These are phyloP conservation scores for Hanseniaspora valbyensis DNA, from an alignment of 805 yeast species.

Conservation along the genomic window DNA sequence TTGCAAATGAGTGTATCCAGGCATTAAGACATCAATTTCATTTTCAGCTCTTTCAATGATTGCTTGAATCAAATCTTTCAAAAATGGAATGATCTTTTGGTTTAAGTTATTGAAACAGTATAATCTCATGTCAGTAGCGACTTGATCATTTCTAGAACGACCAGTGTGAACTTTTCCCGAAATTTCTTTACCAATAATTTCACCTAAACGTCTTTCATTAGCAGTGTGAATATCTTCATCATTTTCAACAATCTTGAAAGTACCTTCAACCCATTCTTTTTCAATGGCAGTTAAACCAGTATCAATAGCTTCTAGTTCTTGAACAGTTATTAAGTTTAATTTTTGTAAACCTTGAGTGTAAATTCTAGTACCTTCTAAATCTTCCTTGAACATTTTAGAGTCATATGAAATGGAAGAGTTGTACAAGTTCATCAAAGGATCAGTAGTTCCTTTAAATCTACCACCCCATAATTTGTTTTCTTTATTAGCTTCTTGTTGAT, in stretches of 20 bases:
- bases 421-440: slow-evolving; percentile 93
- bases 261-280: slow-evolving; percentile 79
- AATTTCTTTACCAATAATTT: slow-evolving; percentile 81
- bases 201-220: slow-evolving; percentile 94
- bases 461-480: slow-evolving; percentile 91
- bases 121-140: slow-evolving; percentile 96
- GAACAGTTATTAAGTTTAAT: slow-evolving; percentile 57
- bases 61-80: slow-evolving; percentile 53
- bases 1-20: slow-evolving; percentile 97
- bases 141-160: slow-evolving; percentile 96
- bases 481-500: slow-evolving; percentile 17
- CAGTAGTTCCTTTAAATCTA: slow-evolving; percentile 92
- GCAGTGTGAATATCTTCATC: slow-evolving; percentile 99
- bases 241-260: slow-evolving; percentile 26
- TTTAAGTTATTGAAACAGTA: slow-evolving; percentile 70
- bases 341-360: slow-evolving; percentile 80
- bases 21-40: slow-evolving; percentile 91
- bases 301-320: slow-evolving; percentile 74
- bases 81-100: slow-evolving; percentile 43
- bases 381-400: slow-evolving; percentile 87
- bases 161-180: slow-evolving; percentile 99
- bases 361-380: slow-evolving; percentile 84
- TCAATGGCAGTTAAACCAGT: slow-evolving; percentile 62
- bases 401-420: slow-evolving; percentile 96
- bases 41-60: slow-evolving; percentile 64